Percentiles rank a stretch among this genome's conserved stretches.
Conservation (phyloP, 768 basidiomycete species). For the Dioszegia hungarica region DNA sequence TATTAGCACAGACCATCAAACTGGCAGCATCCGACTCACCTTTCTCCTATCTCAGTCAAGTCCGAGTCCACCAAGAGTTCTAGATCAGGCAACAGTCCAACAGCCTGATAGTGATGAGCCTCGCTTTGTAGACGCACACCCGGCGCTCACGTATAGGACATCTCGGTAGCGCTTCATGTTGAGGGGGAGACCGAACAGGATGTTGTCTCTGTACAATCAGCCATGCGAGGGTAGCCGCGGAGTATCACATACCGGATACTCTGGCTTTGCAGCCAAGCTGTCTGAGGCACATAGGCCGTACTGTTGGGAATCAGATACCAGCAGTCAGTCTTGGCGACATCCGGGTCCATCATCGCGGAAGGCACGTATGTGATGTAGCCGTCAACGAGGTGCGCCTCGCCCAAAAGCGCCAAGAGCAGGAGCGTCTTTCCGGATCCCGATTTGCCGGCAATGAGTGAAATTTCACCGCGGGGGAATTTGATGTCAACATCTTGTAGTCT, state of each 20-base stretch:
- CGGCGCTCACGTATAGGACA: conserved; percentile 43
- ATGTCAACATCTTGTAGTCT: conserved; percentile 31
- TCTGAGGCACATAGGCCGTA: conserved; percentile 37
- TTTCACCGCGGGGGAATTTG: conserved; percentile 26
- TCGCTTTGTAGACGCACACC: neutral
- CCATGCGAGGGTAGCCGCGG: too few species aligned
- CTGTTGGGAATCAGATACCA: conserved; percentile 13
- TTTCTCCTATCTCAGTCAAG: conserved; percentile 66
- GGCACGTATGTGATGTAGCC: conserved; percentile 32
- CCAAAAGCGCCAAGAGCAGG: conserved; percentile 33
- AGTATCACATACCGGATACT: conserved; percentile 34
- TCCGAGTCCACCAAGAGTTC: conserved; percentile 60
- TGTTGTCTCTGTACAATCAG: conserved; percentile 52
- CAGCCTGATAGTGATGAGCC: conserved; percentile 4
- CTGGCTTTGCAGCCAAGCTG: conserved; percentile 32
- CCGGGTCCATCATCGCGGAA: conserved; percentile 18
- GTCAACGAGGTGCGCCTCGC: conserved; percentile 32
- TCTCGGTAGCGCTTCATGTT: conserved; percentile 52
- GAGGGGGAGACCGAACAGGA: conserved; percentile 53
- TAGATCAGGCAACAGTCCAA: conserved; percentile 52
- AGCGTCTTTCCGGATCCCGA: conserved; percentile 43
- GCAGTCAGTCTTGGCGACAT: neutral
- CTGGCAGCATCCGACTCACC: conserved; percentile 53
- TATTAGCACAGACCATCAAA: too few species aligned
- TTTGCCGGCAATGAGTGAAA: conserved; percentile 38